Percentiles rank a stretch among this genome's conserved stretches.
phyloP scores from a whole-genome alignment of 1,284 basidiomycete genomes.

The Ustilago esculenta region DNA sequence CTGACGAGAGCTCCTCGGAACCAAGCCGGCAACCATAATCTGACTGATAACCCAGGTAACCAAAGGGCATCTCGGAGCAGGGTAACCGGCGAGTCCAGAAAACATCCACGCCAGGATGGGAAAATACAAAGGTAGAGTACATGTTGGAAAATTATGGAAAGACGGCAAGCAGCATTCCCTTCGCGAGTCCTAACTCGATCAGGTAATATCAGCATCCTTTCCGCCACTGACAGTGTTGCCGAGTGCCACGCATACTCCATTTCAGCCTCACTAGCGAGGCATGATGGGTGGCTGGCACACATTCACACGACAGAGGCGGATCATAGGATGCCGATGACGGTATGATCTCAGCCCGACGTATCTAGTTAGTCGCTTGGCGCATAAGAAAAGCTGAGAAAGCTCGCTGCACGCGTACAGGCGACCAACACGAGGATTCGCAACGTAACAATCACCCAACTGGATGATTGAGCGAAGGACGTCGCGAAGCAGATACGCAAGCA shows the following conservation, averaged over 20 bases:
- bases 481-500: slow-evolving; percentile 51
- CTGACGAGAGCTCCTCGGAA: too few species aligned
- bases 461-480: slow-evolving; percentile 3
- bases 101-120: too few species aligned
- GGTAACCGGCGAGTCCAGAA: too few species aligned
- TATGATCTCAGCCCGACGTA: slow-evolving; percentile 57
- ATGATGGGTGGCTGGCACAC: not conserved
- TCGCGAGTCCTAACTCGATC: slow-evolving; percentile 68
- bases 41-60: too few species aligned
- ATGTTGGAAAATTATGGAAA: slow-evolving; percentile 5
- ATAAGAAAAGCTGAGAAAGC: not conserved
- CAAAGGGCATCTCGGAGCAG: too few species aligned
- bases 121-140: slow-evolving; percentile 13
- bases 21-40: too few species aligned
- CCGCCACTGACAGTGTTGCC: not conserved
- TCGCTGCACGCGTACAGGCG: not conserved
- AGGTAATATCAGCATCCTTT: slow-evolving; percentile 56
- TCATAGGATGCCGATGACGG: slow-evolving; percentile 48
- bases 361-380: slow-evolving; percentile 9
- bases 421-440: slow-evolving; percentile 22
- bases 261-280: too few species aligned
- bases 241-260: not conserved
- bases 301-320: not conserved
- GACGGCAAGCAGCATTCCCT: slow-evolving; percentile 64
- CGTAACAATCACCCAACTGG: not conserved